phyloP scores from a whole-genome alignment of 2,329 filamentous ascomycete species.

The Raffaelea ambrosiae region DNA sequence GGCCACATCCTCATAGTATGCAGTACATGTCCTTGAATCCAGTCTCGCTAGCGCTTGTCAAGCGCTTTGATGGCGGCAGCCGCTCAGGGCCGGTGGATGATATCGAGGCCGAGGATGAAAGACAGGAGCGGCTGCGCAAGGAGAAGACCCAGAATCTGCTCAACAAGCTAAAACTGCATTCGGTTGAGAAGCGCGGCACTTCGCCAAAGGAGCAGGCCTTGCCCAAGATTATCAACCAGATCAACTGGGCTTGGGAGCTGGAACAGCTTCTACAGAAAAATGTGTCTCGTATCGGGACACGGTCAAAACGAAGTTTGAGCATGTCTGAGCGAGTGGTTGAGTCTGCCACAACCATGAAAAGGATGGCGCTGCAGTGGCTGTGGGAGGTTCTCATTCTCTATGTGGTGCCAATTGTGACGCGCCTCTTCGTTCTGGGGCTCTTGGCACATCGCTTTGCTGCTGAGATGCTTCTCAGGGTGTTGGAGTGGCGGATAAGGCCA shows the following conservation, averaged over 20 bases:
- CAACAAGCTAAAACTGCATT: conserved; percentile 82
- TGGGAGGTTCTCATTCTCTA: conserved; percentile 67
- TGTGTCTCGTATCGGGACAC: conserved; percentile 71
- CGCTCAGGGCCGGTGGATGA: conserved; percentile 30
- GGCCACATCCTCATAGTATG: conserved; percentile 80
- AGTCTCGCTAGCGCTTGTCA: conserved; percentile 76
- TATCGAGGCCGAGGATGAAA: conserved; percentile 65
- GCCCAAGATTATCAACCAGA: conserved; percentile 76
- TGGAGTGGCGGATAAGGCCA: conserved; percentile 78
- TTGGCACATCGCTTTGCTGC: conserved; percentile 73
- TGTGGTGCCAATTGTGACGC: conserved; percentile 67
- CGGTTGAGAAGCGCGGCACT: conserved; percentile 65
- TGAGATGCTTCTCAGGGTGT: conserved; percentile 65
- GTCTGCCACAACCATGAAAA: conserved; percentile 79
- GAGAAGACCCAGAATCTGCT: conserved; percentile 59
- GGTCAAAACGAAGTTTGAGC: conserved; percentile 76
- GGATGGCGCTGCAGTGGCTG: conserved; percentile 59
- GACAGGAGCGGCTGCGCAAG: conserved; percentile 48
- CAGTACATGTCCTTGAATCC: conserved; percentile 91
- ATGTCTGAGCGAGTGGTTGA: conserved; percentile 92
- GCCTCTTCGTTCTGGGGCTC: conserved; percentile 66
- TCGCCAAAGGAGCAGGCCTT: conserved; percentile 79
- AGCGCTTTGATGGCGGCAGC: conserved; percentile 44
- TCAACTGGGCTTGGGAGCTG: conserved; percentile 93
- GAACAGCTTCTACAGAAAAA: conserved; percentile 82